These are phyloP conservation scores for Chaetomium olivaceum DNA, from an alignment of 2,329 filamentous ascomycete species.

Conservation along the genomic window DNA sequence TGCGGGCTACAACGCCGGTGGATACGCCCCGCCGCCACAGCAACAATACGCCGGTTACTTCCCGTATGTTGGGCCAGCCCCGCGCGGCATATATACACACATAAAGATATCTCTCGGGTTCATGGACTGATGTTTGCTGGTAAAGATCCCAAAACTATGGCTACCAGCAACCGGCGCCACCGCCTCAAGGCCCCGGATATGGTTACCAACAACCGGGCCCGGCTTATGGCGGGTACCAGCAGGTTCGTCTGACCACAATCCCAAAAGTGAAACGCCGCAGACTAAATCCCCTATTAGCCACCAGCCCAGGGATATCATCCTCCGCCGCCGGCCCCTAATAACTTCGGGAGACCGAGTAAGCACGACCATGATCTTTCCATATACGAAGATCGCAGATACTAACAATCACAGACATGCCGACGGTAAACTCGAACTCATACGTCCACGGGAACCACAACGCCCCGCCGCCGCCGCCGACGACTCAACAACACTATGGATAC, in stretches of 20 bases:
- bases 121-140: slow-evolving; percentile 24
- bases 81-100: not conserved
- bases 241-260: slow-evolving; percentile 34
- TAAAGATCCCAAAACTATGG: slow-evolving; percentile 42
- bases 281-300: slow-evolving; percentile 35
- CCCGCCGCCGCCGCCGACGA: slow-evolving; percentile 66
- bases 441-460: slow-evolving; percentile 57
- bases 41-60: slow-evolving; percentile 52
- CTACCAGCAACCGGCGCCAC: slow-evolving; percentile 45
- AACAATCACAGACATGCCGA: slow-evolving; percentile 29
- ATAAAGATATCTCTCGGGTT: not conserved
- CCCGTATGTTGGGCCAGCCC: slow-evolving; percentile 53
- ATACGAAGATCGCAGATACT: not conserved
- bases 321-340: slow-evolving; percentile 42
- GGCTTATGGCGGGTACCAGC: slow-evolving; percentile 45
- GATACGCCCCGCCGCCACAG: slow-evolving; percentile 43
- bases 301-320: slow-evolving; percentile 46
- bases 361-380: slow-evolving; percentile 21
- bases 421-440: slow-evolving; percentile 41
- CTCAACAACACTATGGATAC: slow-evolving; percentile 72
- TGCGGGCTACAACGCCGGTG: slow-evolving; percentile 53
- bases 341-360: slow-evolving; percentile 55
- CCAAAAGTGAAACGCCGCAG: slow-evolving; percentile 11
- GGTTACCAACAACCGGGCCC: slow-evolving; percentile 49
- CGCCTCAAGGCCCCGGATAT: slow-evolving; percentile 43